These are phyloP conservation scores for Penicillium alfredii DNA, from an alignment of 495 filamentous ascomycete species.

Conservation along the genomic window DNA sequence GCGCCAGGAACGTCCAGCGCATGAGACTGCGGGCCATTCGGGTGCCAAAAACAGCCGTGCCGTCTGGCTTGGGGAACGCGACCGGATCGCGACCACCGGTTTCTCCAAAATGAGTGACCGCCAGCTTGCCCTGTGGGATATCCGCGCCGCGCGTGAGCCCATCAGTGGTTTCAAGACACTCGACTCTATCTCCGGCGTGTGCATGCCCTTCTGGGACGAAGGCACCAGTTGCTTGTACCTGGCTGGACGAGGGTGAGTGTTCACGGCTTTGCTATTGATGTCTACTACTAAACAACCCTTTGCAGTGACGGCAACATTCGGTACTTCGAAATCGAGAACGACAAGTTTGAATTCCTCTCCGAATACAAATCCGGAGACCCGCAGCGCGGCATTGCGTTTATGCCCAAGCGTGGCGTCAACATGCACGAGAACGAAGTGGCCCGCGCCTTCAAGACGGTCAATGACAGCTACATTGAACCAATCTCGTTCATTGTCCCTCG, in stretches of 20 bases:
- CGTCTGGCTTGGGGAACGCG: constrained; percentile 94
- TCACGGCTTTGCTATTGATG: constrained; percentile 1
- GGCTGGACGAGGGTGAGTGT: constrained; percentile 85
- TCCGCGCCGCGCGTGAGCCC: constrained; percentile 69
- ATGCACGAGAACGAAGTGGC: constrained; percentile 96
- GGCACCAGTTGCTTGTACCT: constrained; percentile 88
- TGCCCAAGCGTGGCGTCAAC: constrained; percentile 92
- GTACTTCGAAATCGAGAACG: constrained; percentile 94
- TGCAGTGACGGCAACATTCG: constrained; percentile 93
- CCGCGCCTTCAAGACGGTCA: constrained; percentile 93
- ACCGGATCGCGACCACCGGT: constrained; percentile 89
- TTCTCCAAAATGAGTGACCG: constrained; percentile 98
- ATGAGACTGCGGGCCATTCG: constrained; percentile 77
- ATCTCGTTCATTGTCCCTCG: constrained; percentile 96
- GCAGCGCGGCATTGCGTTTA: constrained; percentile 88
- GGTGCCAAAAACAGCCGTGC: constrained; percentile 95
- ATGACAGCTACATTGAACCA: constrained; percentile 89
- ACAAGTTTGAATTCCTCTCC: constrained; percentile 93
- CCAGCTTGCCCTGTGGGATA: constrained; percentile 93
- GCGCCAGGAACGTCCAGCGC: constrained; percentile 79
- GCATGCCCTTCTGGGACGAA: constrained; percentile 99
- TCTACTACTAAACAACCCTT: constrained; percentile 9
- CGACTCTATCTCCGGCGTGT: constrained; percentile 93
- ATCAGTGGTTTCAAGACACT: constrained; percentile 82
- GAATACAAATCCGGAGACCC: constrained; percentile 95